phyloP scores from a whole-genome alignment of 2,329 filamentous ascomycete species.

The Colletotrichum falcatum region DNA sequence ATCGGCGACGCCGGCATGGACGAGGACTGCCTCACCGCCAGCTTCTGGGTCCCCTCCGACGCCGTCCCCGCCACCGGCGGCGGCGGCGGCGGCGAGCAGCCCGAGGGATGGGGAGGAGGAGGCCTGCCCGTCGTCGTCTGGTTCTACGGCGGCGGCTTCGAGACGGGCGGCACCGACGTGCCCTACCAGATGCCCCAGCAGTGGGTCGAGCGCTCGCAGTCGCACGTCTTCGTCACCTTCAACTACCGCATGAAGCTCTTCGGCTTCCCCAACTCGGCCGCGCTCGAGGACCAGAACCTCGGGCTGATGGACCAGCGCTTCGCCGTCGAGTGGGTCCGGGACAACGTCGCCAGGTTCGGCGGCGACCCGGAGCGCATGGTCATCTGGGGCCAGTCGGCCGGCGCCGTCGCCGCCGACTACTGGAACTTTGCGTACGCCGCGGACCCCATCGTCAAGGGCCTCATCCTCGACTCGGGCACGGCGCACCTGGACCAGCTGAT shows the following conservation, averaged over 20 bases:
- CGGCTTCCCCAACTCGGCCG: constrained; percentile 48
- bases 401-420: constrained; percentile 52
- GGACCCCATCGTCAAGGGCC: constrained; percentile 55
- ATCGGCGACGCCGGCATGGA: constrained; percentile 37
- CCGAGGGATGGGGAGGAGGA: neutral
- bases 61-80: constrained; percentile 17
- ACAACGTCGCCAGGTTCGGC: constrained; percentile 64
- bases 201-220: constrained; percentile 47
- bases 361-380: constrained; percentile 60
- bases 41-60: constrained; percentile 52
- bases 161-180: constrained; percentile 45
- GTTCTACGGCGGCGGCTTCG: constrained; percentile 47
- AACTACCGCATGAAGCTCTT: constrained; percentile 50
- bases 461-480: constrained; percentile 54
- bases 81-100: neutral
- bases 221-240: constrained; percentile 48
- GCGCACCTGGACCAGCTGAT: constrained; percentile 47
- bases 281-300: constrained; percentile 54
- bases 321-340: constrained; percentile 63
- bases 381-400: constrained; percentile 62
- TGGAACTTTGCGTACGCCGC: constrained; percentile 56
- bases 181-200: constrained; percentile 46
- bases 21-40: constrained; percentile 75
- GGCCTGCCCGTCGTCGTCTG: constrained; percentile 42
- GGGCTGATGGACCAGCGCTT: constrained; percentile 66